phyloP scores from a whole-genome alignment of 345 rosid species.

The Cardamine chenopodiifolia region DNA sequence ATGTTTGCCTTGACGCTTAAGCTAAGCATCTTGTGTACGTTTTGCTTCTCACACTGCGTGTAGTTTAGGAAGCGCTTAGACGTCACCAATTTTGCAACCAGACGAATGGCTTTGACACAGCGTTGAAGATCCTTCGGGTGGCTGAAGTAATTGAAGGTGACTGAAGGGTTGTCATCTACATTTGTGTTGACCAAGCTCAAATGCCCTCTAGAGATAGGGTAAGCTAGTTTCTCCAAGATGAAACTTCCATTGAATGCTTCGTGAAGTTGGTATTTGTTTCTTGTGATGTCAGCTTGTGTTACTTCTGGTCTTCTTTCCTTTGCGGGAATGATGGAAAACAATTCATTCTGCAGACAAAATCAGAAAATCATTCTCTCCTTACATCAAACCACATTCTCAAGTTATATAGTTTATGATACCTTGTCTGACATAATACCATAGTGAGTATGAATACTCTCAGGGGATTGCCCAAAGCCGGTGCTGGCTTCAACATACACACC shows the following conservation, averaged over 20 bases:
- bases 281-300: constrained; percentile 52
- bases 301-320: constrained; percentile 73
- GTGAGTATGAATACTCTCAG: constrained; percentile 72
- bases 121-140: constrained; percentile 70
- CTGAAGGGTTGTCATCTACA: constrained; percentile 76
- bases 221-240: constrained; percentile 82
- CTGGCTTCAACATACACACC: constrained; percentile 96
- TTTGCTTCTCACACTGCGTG: constrained; percentile 54
- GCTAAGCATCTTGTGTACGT: constrained; percentile 67
- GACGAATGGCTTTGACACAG: constrained; percentile 74
- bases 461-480: constrained; percentile 83
- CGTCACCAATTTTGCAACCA: constrained; percentile 61
- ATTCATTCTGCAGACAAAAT: constrained; percentile 32
- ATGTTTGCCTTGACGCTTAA: constrained; percentile 72
- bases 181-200: constrained; percentile 67
- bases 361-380: background rate
- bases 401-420: constrained; percentile 47
- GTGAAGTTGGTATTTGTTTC: constrained; percentile 61
- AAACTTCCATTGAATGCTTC: constrained; percentile 95
- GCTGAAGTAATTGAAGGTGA: constrained; percentile 90
- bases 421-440: constrained; percentile 84
- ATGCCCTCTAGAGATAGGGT: constrained; percentile 70
- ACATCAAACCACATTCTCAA: constrained; percentile 24
- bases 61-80: constrained; percentile 66
- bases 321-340: constrained; percentile 68